Evolutionary conservation across 805 yeast genomes (phyloP).

Genomic region (Wickerhamiella dianesei): DNA sequence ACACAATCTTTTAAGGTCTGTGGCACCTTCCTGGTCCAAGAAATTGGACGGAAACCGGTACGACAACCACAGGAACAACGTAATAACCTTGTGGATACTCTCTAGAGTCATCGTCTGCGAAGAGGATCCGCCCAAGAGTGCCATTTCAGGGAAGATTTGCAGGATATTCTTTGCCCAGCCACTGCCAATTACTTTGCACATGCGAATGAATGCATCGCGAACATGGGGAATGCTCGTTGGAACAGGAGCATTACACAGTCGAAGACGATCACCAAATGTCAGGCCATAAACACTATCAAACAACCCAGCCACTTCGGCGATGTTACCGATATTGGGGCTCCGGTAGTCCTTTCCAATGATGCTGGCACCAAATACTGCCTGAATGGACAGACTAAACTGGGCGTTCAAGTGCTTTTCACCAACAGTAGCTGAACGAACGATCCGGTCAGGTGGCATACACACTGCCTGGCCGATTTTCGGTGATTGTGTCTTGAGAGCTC

Average conservation of each 20-base stretch:
- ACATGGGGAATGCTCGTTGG: constrained; percentile 22
- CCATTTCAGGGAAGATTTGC: constrained; percentile 29
- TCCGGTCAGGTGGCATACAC: constrained; percentile 65
- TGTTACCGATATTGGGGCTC: constrained; percentile 22
- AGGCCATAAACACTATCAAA: constrained; percentile 33
- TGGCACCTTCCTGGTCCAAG: constrained; percentile 62
- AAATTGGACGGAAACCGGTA: constrained; percentile 76
- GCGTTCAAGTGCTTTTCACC: constrained; percentile 14
- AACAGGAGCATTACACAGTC: constrained; percentile 53
- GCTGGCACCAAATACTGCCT: neutral
- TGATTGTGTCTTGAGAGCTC: constrained; percentile 12
- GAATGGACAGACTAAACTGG: neutral
- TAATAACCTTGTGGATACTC: constrained; percentile 49
- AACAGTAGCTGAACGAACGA: constrained; percentile 57
- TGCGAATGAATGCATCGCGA: constrained; percentile 33
- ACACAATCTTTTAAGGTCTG: constrained; percentile 51
- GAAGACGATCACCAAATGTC: constrained; percentile 43
- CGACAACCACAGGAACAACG: constrained; percentile 70
- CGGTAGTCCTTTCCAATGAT: constrained; percentile 2
- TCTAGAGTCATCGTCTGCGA: constrained; percentile 32
- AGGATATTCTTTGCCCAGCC: constrained; percentile 42
- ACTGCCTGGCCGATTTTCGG: constrained; percentile 40
- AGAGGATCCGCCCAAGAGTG: neutral
- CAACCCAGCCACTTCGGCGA: constrained; percentile 31
- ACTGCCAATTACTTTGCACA: constrained; percentile 42